Evolutionary conservation across 169 alveolate genomes (phyloP), one percentile per base, ranked within the genome.

Genomic region (Neospora caninum): DNA sequence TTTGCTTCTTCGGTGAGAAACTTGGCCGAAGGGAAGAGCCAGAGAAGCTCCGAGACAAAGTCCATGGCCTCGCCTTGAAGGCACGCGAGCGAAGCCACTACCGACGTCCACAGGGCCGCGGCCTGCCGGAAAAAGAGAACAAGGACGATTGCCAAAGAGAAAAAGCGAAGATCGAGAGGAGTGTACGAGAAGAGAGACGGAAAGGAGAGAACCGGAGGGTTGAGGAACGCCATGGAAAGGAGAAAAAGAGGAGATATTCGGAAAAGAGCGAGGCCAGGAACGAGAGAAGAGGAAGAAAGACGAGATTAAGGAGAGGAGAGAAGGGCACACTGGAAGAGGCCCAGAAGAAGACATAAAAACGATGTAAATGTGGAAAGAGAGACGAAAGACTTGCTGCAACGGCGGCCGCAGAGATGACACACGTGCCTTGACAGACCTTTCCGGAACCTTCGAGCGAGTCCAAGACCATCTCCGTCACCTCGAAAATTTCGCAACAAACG

Each of bases 31-130:
- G 86, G 86, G n/a, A 78, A 78, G n/a, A 78, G 22, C 86, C 86
- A 78, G 22, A 78, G 86, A 36, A 78, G 45, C 86, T 78, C 86
- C 9, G 86, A 78, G 45, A 20, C 31, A 25, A 78, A 78, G 27
- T 78, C 86, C 27, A 78, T 18, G 43, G 86, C 86, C 42, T 78
- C 86, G 45, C 49, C 86, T n/a, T 38, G 86, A 4, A 78, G 86
- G 45, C 45, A 78, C 29, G 39, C 86, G 45, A 78, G 49, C 86
- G 27, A 10, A 4, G 86, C 86, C 49, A 78, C 39, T 2, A 78
- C 86, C 22, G 73, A 6, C 73, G 73, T 27, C 73, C 73, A 49
- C 58, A 1, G 31, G 73, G 16, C 1, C 25, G 73, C 31, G 16
- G 73, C 31, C 73, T 64, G 73, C 73, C 4, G 73, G n/a, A 29